phyloP scores from a whole-genome alignment of 2,329 filamentous ascomycete genomes.

The Lasiodiplodia gonubiensis region DNA sequence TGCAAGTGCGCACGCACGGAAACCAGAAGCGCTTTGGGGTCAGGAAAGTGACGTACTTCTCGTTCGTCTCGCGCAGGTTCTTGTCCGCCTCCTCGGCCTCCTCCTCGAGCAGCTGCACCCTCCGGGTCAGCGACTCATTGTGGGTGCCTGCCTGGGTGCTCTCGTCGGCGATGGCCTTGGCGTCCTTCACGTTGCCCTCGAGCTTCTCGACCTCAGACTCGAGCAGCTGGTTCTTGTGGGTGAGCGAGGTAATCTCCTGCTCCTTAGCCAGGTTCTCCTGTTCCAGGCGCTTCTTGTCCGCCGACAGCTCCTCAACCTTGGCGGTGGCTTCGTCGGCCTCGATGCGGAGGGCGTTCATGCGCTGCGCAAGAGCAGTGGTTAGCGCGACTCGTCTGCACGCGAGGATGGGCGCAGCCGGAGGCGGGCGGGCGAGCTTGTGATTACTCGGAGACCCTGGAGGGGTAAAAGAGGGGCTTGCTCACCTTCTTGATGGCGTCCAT shows the following conservation, averaged over 20 bases:
- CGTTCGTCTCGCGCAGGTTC: slow-evolving; percentile 94
- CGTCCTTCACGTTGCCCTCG: slow-evolving; percentile 80
- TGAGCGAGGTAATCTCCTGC: slow-evolving; percentile 95
- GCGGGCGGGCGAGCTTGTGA: slow-evolving; percentile 18
- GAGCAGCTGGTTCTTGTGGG: slow-evolving; percentile 92
- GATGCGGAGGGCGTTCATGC: slow-evolving; percentile 92
- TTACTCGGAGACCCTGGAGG: slow-evolving; percentile 31
- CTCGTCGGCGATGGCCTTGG: slow-evolving; percentile 85
- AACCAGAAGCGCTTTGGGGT: slow-evolving; percentile 27
- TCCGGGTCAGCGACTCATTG: slow-evolving; percentile 89
- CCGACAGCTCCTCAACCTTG: slow-evolving; percentile 86
- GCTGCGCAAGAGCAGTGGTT: slow-evolving; percentile 58
- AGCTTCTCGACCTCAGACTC: slow-evolving; percentile 93
- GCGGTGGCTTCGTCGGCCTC: slow-evolving; percentile 85
- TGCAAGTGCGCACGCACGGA: slow-evolving; percentile 21
- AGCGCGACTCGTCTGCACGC: slow-evolving; percentile 32
- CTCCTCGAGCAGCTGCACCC: slow-evolving; percentile 95
- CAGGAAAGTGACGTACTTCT: slow-evolving; percentile 75
- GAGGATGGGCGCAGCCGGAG: slow-evolving; percentile 1
- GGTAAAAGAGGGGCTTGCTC: slow-evolving; percentile 34
- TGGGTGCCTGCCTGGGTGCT: slow-evolving; percentile 82
- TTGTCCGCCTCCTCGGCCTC: slow-evolving; percentile 97
- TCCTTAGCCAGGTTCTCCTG: slow-evolving; percentile 96
- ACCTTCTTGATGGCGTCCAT: slow-evolving; percentile 55
- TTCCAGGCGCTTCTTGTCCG: slow-evolving; percentile 87